phyloP scores from a whole-genome alignment of 768 basidiomycete genomes.

The Chiua virens region DNA sequence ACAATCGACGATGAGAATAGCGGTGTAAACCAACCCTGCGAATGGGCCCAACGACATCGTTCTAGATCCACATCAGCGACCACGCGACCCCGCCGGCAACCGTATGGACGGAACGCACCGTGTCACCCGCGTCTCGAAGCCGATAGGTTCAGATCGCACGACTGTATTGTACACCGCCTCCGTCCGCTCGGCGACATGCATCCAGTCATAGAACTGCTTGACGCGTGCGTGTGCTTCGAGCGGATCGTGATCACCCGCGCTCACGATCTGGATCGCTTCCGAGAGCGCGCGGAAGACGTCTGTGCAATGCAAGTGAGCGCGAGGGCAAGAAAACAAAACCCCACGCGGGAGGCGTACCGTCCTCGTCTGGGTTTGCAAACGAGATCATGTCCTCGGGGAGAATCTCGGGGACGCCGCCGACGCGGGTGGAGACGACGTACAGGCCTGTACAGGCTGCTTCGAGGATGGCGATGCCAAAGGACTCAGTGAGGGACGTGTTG shows the following conservation, averaged over 20 bases:
- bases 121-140: conserved; percentile 75
- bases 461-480: conserved; percentile 96
- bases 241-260: conserved; percentile 71
- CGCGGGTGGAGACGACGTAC: conserved; percentile 90
- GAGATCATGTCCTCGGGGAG: conserved; percentile 93
- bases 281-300: conserved; percentile 85
- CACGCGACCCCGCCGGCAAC: no score
- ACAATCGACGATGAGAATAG: conserved; percentile 87
- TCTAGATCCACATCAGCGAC: conserved; percentile 33
- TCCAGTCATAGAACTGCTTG: conserved; percentile 86
- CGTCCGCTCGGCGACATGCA: conserved; percentile 72
- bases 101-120: conserved; percentile 52
- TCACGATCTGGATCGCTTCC: conserved; percentile 73
- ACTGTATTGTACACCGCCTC: conserved; percentile 80
- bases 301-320: conserved; percentile 27
- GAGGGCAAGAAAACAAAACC: neutral
- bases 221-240: conserved; percentile 73
- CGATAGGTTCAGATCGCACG: conserved; percentile 56
- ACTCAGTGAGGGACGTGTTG: conserved; percentile 94
- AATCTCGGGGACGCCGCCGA: conserved; percentile 95
- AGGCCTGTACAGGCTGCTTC: conserved; percentile 95
- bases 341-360: conserved; percentile 53
- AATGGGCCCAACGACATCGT: conserved; percentile 78
- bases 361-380: conserved; percentile 91
- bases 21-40: conserved; percentile 84